Base-by-base conservation (phyloP, 495 filamentous ascomycete genomes). In the Aspergillus indologenus region DNA sequence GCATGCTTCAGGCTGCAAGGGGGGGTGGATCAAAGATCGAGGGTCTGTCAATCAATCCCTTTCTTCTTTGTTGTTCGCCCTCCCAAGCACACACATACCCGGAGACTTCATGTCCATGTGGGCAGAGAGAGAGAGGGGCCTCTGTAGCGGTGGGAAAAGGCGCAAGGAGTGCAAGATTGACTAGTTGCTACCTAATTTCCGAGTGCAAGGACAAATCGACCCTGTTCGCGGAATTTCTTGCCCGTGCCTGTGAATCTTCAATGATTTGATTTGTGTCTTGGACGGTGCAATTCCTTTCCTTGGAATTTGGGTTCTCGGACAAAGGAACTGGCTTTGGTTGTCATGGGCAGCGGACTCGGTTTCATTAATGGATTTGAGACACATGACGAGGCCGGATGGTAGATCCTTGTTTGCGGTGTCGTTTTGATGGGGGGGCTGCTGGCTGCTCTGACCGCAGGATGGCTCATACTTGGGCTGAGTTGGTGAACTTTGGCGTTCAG, bases 1-100 rank as follows among this genome's bases (percentile, higher is more conserved):
- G 46, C 57, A 65, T 60, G 57, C 54, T 48, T 31, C 31, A 14
- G 3, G 17, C 57, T 61, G 60, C 58, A 66, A 66, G 57, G 64
- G n/a, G n/a, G n/a, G n/a, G n/a, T n/a, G n/a, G 56, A 18, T 48
- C 12, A 11, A 40, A 40, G 34, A 40, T 40, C 34, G 34, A 40
- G 34, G n/a, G 6, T 40, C 34, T 40, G 34, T 40, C 34, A 40
- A 40, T 40, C 12, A 29, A 7, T 40, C 7, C 34, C 12, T 40
- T 15, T 14, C 34, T 11, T 15, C 34, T 40, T 15, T 40, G 7
- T 40, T 40, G n/a, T n/a, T n/a, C n/a, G n/a, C 26, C 9, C 26
- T 29, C 3, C 3, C 26, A 29, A 3, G 26, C 9, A 29, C 4
- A 29, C 9, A 29, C 4, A 29, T 29, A 29, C 26, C 9, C 9